A percentile compares a stretch with the other conserved stretches of the same genome.
phyloP scores from a whole-genome alignment of 2,329 filamentous ascomycete genomes.

The Calonectria hawksworthii region DNA sequence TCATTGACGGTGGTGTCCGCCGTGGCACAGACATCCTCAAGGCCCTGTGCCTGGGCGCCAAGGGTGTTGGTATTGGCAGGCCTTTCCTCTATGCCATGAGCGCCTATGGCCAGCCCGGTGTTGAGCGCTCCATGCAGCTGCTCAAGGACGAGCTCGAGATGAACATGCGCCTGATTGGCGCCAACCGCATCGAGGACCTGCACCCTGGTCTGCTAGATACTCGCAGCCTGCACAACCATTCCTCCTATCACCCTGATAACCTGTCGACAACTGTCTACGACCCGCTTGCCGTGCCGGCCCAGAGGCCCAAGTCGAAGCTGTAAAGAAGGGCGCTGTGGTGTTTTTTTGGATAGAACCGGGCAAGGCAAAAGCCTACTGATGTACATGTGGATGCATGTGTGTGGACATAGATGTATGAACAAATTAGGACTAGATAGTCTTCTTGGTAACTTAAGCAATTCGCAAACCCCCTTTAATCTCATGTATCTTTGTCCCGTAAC shows the following conservation, averaged over 20 bases:
- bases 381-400: not conserved
- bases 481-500: not conserved
- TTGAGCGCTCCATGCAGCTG: conserved; percentile 92
- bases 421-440: conserved; percentile 32
- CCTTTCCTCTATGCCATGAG: conserved; percentile 98
- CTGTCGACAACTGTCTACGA: conserved; percentile 67
- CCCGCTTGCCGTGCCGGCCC: conserved; percentile 64
- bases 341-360: not conserved
- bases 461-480: not conserved
- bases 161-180: conserved; percentile 97
- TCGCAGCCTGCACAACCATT: conserved; percentile 73
- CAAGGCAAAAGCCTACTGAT: not conserved
- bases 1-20: conserved; percentile 90
- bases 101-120: conserved; percentile 87
- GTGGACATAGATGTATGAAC: conserved; percentile 34
- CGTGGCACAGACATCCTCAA: conserved; percentile 96
- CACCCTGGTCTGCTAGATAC: conserved; percentile 86
- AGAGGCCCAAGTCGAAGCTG: conserved; percentile 67
- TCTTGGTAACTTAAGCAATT: conserved; percentile 4
- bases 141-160: conserved; percentile 98
- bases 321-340: conserved; percentile 44
- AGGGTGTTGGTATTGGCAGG: conserved; percentile 91
- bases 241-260: conserved; percentile 64
- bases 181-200: conserved; percentile 79
- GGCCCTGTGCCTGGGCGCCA: conserved; percentile 91